Base-by-base conservation (phyloP, 106 monocot genomes). In the Acorus gramineus region DNA sequence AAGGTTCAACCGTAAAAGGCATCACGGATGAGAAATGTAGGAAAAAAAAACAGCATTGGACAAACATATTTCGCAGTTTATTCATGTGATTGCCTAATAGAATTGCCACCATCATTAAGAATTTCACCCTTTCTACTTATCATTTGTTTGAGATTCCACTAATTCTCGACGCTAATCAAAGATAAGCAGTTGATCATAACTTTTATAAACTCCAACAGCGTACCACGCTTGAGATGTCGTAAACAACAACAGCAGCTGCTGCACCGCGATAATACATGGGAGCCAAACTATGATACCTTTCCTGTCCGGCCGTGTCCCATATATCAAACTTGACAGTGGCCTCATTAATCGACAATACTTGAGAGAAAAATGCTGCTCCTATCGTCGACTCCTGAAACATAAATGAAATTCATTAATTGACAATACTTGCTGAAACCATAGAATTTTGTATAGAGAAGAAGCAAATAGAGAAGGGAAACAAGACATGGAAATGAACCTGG, bases 301-400 rank as follows among this genome's bases (percentile, higher is more conserved):
- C 67, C 14, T 67, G 67, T 46, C 67, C 67, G 3, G 67, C 67
- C 11, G 67, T 67, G 48, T 67, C 67, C 67, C 67, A 67, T n/a
- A 67, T 67, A 56, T 67, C 67, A 57, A 67, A 67, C 47, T 67
- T 67, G 3, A 67, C 11, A 2, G 56, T 57, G 11, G 46, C 56
- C 9, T 67, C 67, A 44, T 47, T 55, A 2, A 67, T 46, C 12
- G 67, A 56, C 50, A 85, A 47, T 48, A 62, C 70, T 57, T 85
- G 85, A 57, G 85, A 81, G 78, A 85, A 85, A 65, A 85, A 85
- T 28, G 85, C 85, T 3, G 85, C 85, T 50, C 85, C 85, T 8
- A 85, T 81, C 48, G 85, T 85, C 12, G 85, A 85, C 63, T 85
- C 85, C 85, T 85, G 75, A 3, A 58, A 42, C 9, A 49, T 3